Conservation (phyloP, 805 yeast species). For the Saccharomycopsis sp. region DNA sequence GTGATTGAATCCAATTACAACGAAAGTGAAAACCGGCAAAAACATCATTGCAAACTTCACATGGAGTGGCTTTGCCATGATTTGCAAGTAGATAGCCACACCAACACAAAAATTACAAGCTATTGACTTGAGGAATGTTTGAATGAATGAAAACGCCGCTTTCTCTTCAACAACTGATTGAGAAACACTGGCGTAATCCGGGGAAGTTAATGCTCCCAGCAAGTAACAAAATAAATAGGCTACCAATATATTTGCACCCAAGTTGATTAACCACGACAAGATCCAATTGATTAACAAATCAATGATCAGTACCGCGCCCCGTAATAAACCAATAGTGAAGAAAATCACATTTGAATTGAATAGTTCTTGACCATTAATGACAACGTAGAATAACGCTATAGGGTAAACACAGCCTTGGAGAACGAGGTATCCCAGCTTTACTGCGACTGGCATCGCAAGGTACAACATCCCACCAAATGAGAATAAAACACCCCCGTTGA, state of each 20-base stretch:
- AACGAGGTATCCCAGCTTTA: constrained; percentile 47
- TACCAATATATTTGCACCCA: constrained; percentile 59
- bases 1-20: constrained; percentile 72
- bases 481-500: constrained; percentile 65
- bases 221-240: constrained; percentile 56
- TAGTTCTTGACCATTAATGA: constrained; percentile 66
- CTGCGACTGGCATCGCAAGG: constrained; percentile 43
- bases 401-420: constrained; percentile 60
- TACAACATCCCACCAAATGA: constrained; percentile 68
- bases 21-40: constrained; percentile 71
- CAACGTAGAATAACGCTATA: constrained; percentile 69
- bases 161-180: constrained; percentile 36
- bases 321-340: constrained; percentile 58
- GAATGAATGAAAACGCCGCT: constrained; percentile 44
- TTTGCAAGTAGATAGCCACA: constrained; percentile 66
- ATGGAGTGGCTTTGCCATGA: constrained; percentile 74
- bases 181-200: constrained; percentile 42
- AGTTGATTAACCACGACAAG: constrained; percentile 59
- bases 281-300: constrained; percentile 62
- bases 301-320: constrained; percentile 62
- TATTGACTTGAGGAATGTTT: constrained; percentile 61
- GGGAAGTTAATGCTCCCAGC: constrained; percentile 41
- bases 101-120: constrained; percentile 77
- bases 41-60: constrained; percentile 59
- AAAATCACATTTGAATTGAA: constrained; percentile 70